Evolutionary conservation across 176 grass and related monocot species (phyloP), one percentile per base, ranked within the genome.

Genomic region (Alopecurus myosuroides): DNA sequence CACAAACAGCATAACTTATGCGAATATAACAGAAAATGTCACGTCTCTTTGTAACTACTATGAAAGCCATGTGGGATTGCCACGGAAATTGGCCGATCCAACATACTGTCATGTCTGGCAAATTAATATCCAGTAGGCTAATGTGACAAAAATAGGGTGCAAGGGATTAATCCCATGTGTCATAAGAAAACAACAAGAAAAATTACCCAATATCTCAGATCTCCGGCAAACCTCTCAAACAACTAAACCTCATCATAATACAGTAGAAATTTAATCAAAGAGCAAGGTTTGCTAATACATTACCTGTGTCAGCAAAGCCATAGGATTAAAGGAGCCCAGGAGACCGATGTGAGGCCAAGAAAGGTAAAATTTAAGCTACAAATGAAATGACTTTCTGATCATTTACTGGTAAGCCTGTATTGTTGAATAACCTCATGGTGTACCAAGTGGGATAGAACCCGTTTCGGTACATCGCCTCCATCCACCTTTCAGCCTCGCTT

Each of bases 401-500:
- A 80, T 84, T 58, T 50, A 40, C 40, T 71, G 34, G 39, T 68
- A 77, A 84, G 3, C 49, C 80, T 78, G 68, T 74, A 69, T 64
- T 87, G 64, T 92, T 82, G 86, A 88, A 89, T 72, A 98, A 62
- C 80, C 81, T 94, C 93, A 87, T 89, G 29, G 97, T 92, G 51
- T 89, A 90, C 88, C 84, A 93, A 11, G 91, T 98, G 62, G 91
- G 97, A 30, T 82, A 81, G 83, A 92, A 98, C 55, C 97, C 97
- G 55, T 94, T 90, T 72, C 70, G 86, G 49, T 81, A 70, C 97
- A 96, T 92, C 77, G 77, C 80, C 55, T 95, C 72, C 77, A 95
- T 92, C 97, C 97, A 98, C 84, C 86, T 92, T 86, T 96, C 89
- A 84, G 97, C 97, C 86, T 98, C 88, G 64, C 68, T 77, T 82